Evolutionary conservation across 2,329 filamentous ascomycete species (phyloP), one percentile per base, ranked within the genome.

Genomic region (Hysterium pulicare): DNA sequence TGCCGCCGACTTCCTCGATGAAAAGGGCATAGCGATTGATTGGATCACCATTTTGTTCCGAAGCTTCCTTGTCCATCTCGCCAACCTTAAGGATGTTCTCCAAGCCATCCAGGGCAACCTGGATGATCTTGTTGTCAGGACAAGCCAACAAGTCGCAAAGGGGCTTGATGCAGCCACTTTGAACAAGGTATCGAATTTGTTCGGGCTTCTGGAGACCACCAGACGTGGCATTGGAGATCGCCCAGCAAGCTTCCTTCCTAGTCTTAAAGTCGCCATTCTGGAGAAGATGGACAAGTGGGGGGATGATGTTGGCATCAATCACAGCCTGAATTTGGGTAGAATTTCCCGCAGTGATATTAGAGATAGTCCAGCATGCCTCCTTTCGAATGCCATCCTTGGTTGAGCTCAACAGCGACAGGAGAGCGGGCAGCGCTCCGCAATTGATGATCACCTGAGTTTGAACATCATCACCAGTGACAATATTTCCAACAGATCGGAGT

Each of bases 11-110:
- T 72, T 98, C 93, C 73, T 98, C 93, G 55, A 98, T 98, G 73
- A 95, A 97, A 51, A 98, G 81, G 35, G 93, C 93, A 62, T 95
- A 98, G 53, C 88, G 86, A 82, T 98, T 98, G 74, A 98, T 89
- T 31, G 75, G 71, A 51, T 91, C 86, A 40, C 78, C 74, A 45
- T 80, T 82, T 44, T 84, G 84, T 57, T 84, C 85, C 49, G 83
- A 80, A 50, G 90, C 80, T 71, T 96, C 90, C 79, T 95, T 96
- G 74, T 98, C 93, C 74, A 97, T 89, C 60, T 98, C 93, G 41
- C 93, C 93, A 50, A 98, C 93, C 85, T 98, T 98, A 63, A 98
- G 83, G 53, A 98, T 97, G 73, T 98, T 98, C 83, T 98, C 93
- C 42, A 98, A 79, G 41, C 93, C 93, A 62, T 98, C 93, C 37